phyloP scores from a whole-genome alignment of 148 eudicot species.

The Chenopodium formosanum region DNA sequence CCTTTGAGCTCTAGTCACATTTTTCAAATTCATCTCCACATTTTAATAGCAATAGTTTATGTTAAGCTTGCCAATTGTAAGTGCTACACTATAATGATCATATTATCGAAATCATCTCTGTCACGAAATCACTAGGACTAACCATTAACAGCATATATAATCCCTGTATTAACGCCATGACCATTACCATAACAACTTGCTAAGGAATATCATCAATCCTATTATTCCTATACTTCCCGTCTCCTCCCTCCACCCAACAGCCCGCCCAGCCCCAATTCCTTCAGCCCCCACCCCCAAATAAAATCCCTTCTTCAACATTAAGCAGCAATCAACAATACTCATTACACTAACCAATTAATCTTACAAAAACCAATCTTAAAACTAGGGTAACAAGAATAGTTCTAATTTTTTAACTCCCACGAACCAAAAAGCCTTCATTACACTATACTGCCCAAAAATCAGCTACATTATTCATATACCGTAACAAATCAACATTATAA shows the following conservation, averaged over 20 bases:
- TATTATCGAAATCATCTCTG: background rate
- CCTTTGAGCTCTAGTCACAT: background rate
- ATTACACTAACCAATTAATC: background rate
- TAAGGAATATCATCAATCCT: background rate
- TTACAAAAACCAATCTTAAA: background rate
- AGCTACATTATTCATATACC: slow-evolving; percentile 3
- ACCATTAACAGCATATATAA: background rate
- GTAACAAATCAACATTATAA: background rate
- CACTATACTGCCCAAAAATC: background rate
- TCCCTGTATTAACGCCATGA: background rate
- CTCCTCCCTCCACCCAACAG: background rate
- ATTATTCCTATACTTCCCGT: no score
- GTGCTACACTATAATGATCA: background rate
- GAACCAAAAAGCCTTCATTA: background rate
- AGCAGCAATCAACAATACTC: background rate
- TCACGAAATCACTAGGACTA: background rate
- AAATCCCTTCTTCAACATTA: background rate
- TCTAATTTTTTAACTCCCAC: slow-evolving; percentile 15
- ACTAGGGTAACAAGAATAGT: background rate
- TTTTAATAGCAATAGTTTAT: no score
- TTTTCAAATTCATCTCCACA: background rate
- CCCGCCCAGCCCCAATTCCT: background rate
- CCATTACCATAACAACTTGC: background rate
- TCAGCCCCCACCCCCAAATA: background rate
- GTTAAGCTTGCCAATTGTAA: background rate